Evolutionary conservation across 2,329 filamentous ascomycete genomes (phyloP), one percentile per base, ranked within the genome.

Genomic region (Neodidymelliopsis sp.): DNA sequence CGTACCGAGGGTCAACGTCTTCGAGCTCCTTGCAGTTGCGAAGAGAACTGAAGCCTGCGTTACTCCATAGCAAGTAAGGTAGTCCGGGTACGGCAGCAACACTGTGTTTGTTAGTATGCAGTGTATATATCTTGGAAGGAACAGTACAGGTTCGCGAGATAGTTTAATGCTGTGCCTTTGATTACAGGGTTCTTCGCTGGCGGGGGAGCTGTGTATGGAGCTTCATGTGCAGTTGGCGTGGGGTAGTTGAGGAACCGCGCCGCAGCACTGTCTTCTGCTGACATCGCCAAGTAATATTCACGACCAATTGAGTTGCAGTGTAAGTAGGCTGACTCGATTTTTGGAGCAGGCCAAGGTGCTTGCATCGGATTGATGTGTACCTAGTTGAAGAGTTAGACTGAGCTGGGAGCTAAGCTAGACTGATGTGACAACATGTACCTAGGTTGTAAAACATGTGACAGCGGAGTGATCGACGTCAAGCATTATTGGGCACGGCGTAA

Each of bases 41-140:
- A 29, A 90, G 74, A 4, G 74, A 71, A 35, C 73, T 75, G 63
- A 90, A 89, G 28, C 85, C 85, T 15, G 88, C 86, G 75, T 91
- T 90, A 37, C 74, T 75, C 86, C 87, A 95, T 54, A 92, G 79
- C 34, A 82, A 73, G 46, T 79, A 81, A 51, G 89, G 86, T 7
- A 93, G 54, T 31, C 82, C 78, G 9, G 77, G 74, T n/a, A 86
- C 74, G 19, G 81, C 82, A 1, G 83, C 77, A 31, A 91, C 72
- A 15, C 86, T 88, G 36, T 25, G 33, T n/a, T 6, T 27, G 19
- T 63, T 18, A 65, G 40, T 20, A 37, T 58, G n/a, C 49, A 39
- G 24, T 22, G 23, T 12, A 29, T 6, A 4, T 15, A 24, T 71
- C 5, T 4, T 11, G 10, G 5, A 12, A 7, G 4, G 12, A 12